These are phyloP conservation scores for Linum tenue DNA, from an alignment of 345 rosid genomes.

Conservation along the genomic window DNA sequence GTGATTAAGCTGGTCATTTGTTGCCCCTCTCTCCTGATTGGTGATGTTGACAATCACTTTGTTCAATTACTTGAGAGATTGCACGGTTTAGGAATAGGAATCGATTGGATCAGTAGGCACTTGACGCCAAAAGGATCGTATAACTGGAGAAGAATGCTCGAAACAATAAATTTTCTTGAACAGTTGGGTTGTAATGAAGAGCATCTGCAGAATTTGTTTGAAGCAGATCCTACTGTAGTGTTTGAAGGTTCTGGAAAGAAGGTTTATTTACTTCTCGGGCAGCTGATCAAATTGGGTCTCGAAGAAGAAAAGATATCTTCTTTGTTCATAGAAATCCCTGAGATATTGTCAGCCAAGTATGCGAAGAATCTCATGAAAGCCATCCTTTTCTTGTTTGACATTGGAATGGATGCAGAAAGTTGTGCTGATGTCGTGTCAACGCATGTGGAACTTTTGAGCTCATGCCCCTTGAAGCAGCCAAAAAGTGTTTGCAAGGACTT, in stretches of 20 bases:
- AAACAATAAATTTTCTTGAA: constrained; percentile 53
- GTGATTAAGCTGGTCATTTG: constrained; percentile 53
- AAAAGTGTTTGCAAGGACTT: constrained; percentile 37
- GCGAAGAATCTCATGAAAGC: constrained; percentile 38
- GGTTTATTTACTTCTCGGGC: constrained; percentile 49
- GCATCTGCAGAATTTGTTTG: constrained; percentile 36
- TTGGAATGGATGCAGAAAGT: constrained; percentile 46
- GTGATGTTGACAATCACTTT: constrained; percentile 40
- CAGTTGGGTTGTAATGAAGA: constrained; percentile 46
- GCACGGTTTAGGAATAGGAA: constrained; percentile 35
- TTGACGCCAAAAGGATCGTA: constrained; percentile 33
- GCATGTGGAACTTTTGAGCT: constrained; percentile 39
- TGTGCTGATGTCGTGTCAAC: constrained; percentile 28
- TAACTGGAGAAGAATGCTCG: constrained; percentile 52
- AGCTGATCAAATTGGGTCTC: constrained; percentile 54
- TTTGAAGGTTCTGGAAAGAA: constrained; percentile 59
- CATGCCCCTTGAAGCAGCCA: constrained; percentile 45
- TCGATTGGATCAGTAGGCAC: constrained; percentile 39
- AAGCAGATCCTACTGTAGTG: constrained; percentile 40
- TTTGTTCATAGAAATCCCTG: constrained; percentile 42
- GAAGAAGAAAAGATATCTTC: constrained; percentile 31
- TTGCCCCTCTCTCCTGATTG: constrained; percentile 46
- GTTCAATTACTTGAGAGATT: constrained; percentile 43
- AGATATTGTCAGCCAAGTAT: constrained; percentile 40
- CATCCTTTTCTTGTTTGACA: constrained; percentile 39